Percentiles rank a stretch among this genome's conserved stretches.
phyloP scores from a whole-genome alignment of 805 yeast genomes.

The Wickerhamiella azyma region DNA sequence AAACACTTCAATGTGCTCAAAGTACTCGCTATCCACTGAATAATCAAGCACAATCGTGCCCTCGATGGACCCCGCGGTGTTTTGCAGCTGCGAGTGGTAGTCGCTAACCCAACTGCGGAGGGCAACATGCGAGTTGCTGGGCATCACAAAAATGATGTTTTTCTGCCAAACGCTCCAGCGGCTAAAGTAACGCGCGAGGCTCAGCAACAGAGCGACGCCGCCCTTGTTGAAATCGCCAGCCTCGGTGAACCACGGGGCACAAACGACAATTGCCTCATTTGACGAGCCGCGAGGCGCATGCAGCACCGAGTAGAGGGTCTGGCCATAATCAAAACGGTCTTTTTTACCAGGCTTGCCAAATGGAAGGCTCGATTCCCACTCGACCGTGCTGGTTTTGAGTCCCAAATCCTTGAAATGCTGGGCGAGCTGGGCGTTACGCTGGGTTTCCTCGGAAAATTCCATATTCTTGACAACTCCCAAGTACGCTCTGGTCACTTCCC shows the following conservation, averaged over 20 bases:
- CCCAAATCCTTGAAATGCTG: constrained; percentile 63
- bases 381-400: constrained; percentile 41
- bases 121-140: constrained; percentile 54
- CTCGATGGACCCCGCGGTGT: constrained; percentile 88
- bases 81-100: constrained; percentile 70
- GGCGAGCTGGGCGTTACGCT: constrained; percentile 29
- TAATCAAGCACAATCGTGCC: constrained; percentile 79
- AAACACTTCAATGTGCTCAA: constrained; percentile 57
- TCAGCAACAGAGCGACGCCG: constrained; percentile 59
- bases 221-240: constrained; percentile 59
- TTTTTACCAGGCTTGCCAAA: constrained; percentile 12
- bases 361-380: constrained; percentile 21
- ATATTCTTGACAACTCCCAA: constrained; percentile 42
- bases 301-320: constrained; percentile 60
- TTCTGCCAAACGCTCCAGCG: constrained; percentile 93
- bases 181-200: constrained; percentile 65
- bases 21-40: constrained; percentile 49
- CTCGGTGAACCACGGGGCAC: constrained; percentile 72
- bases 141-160: constrained; percentile 74
- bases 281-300: constrained; percentile 94
- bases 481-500: constrained; percentile 83
- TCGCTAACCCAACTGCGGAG: constrained; percentile 86
- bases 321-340: constrained; percentile 25
- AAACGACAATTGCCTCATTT: constrained; percentile 84
- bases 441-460: constrained; percentile 16